These are phyloP conservation scores for Russula sp. DNA, from an alignment of 768 basidiomycete genomes.

Conservation along the genomic window DNA sequence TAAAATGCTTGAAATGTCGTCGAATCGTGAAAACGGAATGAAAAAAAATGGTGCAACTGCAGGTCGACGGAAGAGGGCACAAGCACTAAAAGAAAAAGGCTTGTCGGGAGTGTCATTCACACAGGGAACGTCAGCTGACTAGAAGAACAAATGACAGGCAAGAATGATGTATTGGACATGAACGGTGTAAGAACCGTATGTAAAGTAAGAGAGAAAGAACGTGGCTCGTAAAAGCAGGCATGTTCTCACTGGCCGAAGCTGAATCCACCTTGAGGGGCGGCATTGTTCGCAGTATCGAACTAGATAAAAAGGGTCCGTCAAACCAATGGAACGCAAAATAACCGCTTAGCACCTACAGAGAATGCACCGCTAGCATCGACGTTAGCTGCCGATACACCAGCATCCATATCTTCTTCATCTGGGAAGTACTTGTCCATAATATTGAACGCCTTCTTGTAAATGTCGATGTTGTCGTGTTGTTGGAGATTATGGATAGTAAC, in stretches of 20 bases:
- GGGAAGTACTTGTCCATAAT: constrained; percentile 99
- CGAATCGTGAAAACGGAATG: constrained; percentile 12
- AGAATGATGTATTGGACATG: constrained; percentile 18
- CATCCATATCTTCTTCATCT: constrained; percentile 90
- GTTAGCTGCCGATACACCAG: constrained; percentile 68
- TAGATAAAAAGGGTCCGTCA: constrained; percentile 28
- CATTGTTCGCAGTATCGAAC: constrained; percentile 76
- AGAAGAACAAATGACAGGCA: constrained; percentile 16
- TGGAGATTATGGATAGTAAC: constrained; percentile 97
- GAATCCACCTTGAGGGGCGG: constrained; percentile 94
- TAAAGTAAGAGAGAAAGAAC: constrained; percentile 2
- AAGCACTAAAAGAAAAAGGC: constrained; percentile 4
- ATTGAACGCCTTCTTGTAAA: constrained; percentile 99
- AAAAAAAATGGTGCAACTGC: constrained; percentile 5
- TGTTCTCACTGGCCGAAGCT: constrained; percentile 71
- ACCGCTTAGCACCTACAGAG: constrained; percentile 45
- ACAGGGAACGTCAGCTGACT: constrained; percentile 11
- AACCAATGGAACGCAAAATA: not conserved
- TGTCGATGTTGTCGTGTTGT: constrained; percentile 98
- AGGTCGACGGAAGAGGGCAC: constrained; percentile 10
- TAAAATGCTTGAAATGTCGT: constrained; percentile 23
- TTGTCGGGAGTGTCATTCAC: constrained; percentile 21
- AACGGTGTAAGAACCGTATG: constrained; percentile 10
- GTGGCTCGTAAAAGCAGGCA: not conserved
- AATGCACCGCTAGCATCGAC: constrained; percentile 71